A percentile compares a stretch with the other conserved stretches of the same genome.
phyloP scores from a whole-genome alignment of 1,284 basidiomycete species.

The Lentinus polychrous region DNA sequence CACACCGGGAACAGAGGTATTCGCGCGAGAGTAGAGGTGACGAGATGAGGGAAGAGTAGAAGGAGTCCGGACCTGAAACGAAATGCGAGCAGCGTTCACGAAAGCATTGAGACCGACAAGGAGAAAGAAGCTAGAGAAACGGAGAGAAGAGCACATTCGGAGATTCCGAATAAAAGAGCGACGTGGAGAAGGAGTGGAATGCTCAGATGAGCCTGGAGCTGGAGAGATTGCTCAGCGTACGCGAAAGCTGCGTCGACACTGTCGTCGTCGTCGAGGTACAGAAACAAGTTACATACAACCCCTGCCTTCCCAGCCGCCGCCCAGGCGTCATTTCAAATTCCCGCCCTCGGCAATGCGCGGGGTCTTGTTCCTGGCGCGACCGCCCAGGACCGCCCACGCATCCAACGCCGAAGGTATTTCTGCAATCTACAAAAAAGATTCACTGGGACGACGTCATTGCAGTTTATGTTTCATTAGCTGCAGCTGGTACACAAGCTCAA shows the following conservation, averaged over 20 bases:
- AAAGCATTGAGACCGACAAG: conserved; percentile 24
- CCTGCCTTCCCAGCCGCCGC: no score
- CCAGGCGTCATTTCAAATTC: no score
- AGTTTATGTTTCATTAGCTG: no score
- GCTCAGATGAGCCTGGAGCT: conserved; percentile 9
- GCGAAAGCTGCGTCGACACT: not conserved
- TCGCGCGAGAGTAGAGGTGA: conserved; percentile 11
- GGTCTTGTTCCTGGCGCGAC: no score
- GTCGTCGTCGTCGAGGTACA: conserved; percentile 2
- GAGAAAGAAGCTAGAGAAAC: conserved; percentile 39
- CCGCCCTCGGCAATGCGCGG: no score
- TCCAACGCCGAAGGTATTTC: no score
- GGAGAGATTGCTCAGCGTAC: conserved; percentile 3
- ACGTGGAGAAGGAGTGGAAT: conserved; percentile 4
- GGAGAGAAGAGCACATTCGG: conserved; percentile 40
- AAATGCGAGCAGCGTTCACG: conserved; percentile 36
- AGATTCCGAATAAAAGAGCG: conserved; percentile 12
- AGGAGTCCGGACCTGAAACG: conserved; percentile 34
- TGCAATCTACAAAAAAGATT: no score
- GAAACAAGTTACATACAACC: not conserved
- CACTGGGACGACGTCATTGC: no score
- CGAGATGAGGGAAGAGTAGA: conserved; percentile 12
- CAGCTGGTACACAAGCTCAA: no score
- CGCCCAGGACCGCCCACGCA: no score
- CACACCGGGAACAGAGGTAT: conserved; percentile 21